These are phyloP conservation scores for Babesia gibsoni DNA, from an alignment of 169 alveolate genomes.

Conservation along the genomic window DNA sequence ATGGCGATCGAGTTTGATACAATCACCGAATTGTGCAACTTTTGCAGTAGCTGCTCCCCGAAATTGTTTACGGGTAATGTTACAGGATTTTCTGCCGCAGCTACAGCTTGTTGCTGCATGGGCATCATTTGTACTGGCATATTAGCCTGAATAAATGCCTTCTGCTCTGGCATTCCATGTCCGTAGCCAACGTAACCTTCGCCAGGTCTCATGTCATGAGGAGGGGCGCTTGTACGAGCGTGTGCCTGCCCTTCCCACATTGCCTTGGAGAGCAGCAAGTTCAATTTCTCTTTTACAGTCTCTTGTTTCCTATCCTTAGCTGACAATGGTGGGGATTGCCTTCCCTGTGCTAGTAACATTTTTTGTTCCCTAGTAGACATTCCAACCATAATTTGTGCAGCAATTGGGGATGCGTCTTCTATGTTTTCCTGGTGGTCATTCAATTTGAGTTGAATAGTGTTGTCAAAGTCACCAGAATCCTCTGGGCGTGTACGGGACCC, in stretches of 20 bases:
- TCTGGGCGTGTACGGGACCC: conserved; percentile 9
- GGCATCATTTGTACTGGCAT: neutral
- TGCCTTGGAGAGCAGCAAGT: conserved; percentile 50
- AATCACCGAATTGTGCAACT: conserved; percentile 63
- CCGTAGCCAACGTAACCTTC: neutral
- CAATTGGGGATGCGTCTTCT: neutral
- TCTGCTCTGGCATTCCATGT: neutral
- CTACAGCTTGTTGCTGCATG: neutral
- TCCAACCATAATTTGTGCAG: neutral
- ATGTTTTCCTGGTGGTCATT: neutral
- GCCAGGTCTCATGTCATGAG: neutral
- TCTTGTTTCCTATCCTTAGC: neutral
- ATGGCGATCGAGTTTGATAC: conserved; percentile 88
- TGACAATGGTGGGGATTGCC: neutral
- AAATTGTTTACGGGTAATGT: neutral
- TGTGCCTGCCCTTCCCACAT: conserved; percentile 53
- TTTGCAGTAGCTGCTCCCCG: conserved; percentile 19
- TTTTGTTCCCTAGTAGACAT: neutral
- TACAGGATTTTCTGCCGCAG: neutral
- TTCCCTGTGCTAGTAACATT: neutral
- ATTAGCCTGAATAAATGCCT: neutral
- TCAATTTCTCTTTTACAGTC: conserved; percentile 25
- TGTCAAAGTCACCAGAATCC: conserved; percentile 46
- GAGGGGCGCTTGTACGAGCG: conserved; percentile 2
- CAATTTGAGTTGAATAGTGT: neutral